Base-by-base conservation (phyloP, 1,284 basidiomycete genomes). In the Athelia psychrophila region DNA sequence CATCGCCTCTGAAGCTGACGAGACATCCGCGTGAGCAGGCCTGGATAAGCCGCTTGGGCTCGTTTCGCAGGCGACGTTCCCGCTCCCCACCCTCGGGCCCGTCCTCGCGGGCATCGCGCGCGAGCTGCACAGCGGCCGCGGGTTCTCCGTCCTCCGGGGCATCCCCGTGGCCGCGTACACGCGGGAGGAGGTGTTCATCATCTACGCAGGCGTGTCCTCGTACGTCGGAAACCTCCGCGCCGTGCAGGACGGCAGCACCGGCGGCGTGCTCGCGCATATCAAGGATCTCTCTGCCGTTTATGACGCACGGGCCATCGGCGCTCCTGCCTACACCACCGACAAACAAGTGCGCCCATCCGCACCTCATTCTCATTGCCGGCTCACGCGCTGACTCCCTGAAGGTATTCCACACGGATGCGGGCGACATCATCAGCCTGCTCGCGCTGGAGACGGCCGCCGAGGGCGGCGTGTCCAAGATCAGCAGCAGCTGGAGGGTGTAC, bases 401-500 rank as follows among this genome's bases (percentile, higher is more conserved):
- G 27, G 75, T 77, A 12, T 77, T 77, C 61, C 75, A 77, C 54
- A 76, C 75, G 0, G 75, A 77, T 51, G 66, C 71, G 33, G 74
- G 74, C 2, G 74, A 77, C 57, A 58, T 77, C 44, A 73, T 78
- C 51, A 68, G 72, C 4, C 61, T 76, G 35, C 64, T 77, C 50
- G 71, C 72, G 1, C 62, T 77, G 23, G 64, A 74, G 49, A 62
- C 65, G 3, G 72, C 75, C 9, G 70, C 65, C 24, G 68, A 74
- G 51, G 76, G 74, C 13, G 75, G 74, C 3, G 69, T 64, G n/a
- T 76, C 74, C 3, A 68, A 73, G 47, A 71, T 78, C 32, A 73
- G 70, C 56, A 76, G 74, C 58, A 63, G 68, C 24, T 67, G 69
- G 35, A 60, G 65, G 44, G 73, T 76, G 16, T 78, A 77, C 53